These are phyloP conservation scores for Microbotryomycetes sp. DNA, from an alignment of 1,284 basidiomycete genomes.

Conservation along the genomic window DNA sequence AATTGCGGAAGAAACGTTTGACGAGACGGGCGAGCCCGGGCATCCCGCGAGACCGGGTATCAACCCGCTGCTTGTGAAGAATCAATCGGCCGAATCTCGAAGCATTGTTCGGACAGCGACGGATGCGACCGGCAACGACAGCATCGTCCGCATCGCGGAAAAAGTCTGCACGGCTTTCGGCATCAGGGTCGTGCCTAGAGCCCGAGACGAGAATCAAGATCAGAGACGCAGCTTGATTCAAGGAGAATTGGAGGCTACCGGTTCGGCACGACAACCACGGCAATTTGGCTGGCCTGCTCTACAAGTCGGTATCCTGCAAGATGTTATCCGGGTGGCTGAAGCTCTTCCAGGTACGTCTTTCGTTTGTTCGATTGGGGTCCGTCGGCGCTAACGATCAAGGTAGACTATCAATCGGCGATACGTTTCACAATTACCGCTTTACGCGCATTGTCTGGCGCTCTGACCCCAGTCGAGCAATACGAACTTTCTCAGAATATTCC, in stretches of 20 bases:
- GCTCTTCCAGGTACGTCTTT: constrained; percentile 67
- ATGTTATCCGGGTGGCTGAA: constrained; percentile 83
- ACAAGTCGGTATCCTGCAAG: constrained; percentile 81
- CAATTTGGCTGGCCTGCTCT: constrained; percentile 84
- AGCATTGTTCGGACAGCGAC: constrained; percentile 22
- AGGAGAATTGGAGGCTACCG: constrained; percentile 32
- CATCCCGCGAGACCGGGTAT: background rate
- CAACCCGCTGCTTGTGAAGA: background rate
- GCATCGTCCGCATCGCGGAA: constrained; percentile 62
- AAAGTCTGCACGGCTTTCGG: constrained; percentile 69
- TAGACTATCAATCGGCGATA: constrained; percentile 36
- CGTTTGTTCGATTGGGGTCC: constrained; percentile 30
- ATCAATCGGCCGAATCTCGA: background rate
- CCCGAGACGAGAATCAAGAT: background rate
- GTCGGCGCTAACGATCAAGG: constrained; percentile 9
- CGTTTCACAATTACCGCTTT: constrained; percentile 30
- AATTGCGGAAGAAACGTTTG: background rate
- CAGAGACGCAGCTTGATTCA: constrained; percentile 11
- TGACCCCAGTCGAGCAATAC: constrained; percentile 36
- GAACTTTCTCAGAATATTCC: constrained; percentile 30
- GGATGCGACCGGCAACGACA: constrained; percentile 62
- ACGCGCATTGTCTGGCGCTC: constrained; percentile 31
- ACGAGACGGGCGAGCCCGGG: background rate
- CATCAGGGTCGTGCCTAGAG: constrained; percentile 43
- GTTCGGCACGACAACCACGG: constrained; percentile 37